Conservation (phyloP, 2,329 filamentous ascomycete species). For the Penicillium hordei region DNA sequence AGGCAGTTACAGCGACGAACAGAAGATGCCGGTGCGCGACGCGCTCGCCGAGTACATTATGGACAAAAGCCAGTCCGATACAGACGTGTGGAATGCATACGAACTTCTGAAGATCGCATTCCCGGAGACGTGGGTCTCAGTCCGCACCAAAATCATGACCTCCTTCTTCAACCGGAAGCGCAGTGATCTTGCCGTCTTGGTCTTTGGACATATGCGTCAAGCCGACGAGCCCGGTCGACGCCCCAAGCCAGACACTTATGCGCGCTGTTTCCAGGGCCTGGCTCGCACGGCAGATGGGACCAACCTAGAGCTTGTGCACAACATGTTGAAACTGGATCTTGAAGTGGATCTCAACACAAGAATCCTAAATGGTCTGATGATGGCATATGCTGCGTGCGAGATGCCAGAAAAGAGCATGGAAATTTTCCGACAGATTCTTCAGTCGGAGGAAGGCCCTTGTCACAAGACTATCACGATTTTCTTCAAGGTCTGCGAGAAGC, state of each 20-base stretch:
- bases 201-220: slow-evolving; percentile 93
- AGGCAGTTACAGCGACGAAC: slow-evolving; percentile 46
- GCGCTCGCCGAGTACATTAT: slow-evolving; percentile 68
- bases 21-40: slow-evolving; percentile 66
- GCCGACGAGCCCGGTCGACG: slow-evolving; percentile 63
- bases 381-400: slow-evolving; percentile 73
- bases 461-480: slow-evolving; percentile 78
- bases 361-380: slow-evolving; percentile 81
- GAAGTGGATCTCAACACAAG: slow-evolving; percentile 72
- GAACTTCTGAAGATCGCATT: slow-evolving; percentile 60
- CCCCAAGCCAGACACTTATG: slow-evolving; percentile 73
- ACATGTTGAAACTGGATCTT: slow-evolving; percentile 93
- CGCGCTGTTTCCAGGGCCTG: slow-evolving; percentile 73
- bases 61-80: slow-evolving; percentile 60
- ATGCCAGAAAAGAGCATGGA: slow-evolving; percentile 66
- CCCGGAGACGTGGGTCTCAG: slow-evolving; percentile 61
- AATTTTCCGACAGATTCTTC: slow-evolving; percentile 82
- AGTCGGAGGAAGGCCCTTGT: slow-evolving; percentile 79
- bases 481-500: slow-evolving; percentile 72
- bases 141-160: slow-evolving; percentile 73
- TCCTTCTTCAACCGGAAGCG: slow-evolving; percentile 75
- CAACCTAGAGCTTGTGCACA: slow-evolving; percentile 74
- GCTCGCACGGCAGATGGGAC: slow-evolving; percentile 60
- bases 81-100: slow-evolving; percentile 62
- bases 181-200: slow-evolving; percentile 78